Conservation (phyloP, 2,329 filamentous ascomycete genomes). For the Colletotrichum orbiculare region DNA sequence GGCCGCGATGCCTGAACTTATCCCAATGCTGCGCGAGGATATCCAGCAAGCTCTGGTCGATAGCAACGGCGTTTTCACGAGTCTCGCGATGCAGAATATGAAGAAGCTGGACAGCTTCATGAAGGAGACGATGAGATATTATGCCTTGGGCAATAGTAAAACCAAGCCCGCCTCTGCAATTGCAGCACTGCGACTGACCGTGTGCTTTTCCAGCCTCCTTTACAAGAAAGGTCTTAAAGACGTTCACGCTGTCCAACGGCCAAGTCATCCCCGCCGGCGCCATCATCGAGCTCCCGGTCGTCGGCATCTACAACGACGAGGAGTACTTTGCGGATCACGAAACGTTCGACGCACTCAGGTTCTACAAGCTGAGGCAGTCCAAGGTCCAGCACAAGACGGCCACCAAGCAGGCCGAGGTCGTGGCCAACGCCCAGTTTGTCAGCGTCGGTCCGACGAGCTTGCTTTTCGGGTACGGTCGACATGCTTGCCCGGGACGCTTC, state of each 20-base stretch:
- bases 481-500: conserved; percentile 57
- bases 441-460: conserved; percentile 50
- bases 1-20: conserved; percentile 59
- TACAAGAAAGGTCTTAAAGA: conserved; percentile 60
- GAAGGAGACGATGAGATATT: conserved; percentile 49
- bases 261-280: conserved; percentile 58
- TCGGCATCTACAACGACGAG: conserved; percentile 50
- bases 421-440: conserved; percentile 49
- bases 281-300: conserved; percentile 53
- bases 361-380: conserved; percentile 29
- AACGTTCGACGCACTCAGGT: conserved; percentile 32
- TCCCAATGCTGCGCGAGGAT: conserved; percentile 63
- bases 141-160: conserved; percentile 48
- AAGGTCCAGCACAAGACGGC: conserved; percentile 15
- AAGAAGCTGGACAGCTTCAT: conserved; percentile 56
- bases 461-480: conserved; percentile 52
- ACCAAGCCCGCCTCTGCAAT: conserved; percentile 40
- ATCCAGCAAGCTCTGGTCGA: conserved; percentile 51
- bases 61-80: conserved; percentile 47
- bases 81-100: conserved; percentile 49
- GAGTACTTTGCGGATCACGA: conserved; percentile 48
- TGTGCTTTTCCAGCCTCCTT: conserved; percentile 52
- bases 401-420: conserved; percentile 25
- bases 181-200: conserved; percentile 39
- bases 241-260: conserved; percentile 65